Evolutionary conservation across 75 land plant species (phyloP), one percentile per base, ranked within the genome.

Genomic region (Selaginella tamariscina): DNA sequence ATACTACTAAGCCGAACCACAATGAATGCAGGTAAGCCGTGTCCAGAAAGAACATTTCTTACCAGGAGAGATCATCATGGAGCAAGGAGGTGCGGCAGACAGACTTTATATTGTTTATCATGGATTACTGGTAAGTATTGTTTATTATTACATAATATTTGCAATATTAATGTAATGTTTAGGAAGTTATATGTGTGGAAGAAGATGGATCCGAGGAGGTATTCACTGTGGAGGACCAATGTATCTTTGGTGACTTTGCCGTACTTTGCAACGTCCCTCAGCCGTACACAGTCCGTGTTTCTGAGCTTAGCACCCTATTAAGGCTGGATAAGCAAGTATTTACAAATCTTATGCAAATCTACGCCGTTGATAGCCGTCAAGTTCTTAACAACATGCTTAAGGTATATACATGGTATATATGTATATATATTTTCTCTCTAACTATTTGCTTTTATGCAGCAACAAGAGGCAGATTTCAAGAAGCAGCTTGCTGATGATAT

Each of bases 11-110:
- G 49, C 15, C 15, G 11, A 15, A 5, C 15, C 49, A 39, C 49
- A 5, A 39, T 15, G 5, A 15, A 39, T 15, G 49, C 76, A 86
- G 95, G 96, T 75, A 13, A 88, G 65, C 8, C 75, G 77, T 57
- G 67, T 88, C n/a, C 86, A 85, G 60, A 91, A 90, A 56, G 96
- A 90, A 55, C 83, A 83, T 69, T 90, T 90, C 59, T 83, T 87
- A 29, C 91, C 91, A 0, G 91, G 91, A 29, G 94, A 89, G 72
- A 76, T 84, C 56, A 79, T 89, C 28, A 55, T 89, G 72, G 87
- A 89, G 54, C 89, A 87, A 56, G 94, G 94, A 56, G 73, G 72
- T 77, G 85, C 82, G 0, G 73, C 80, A 1, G 91, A 89, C 68
- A 86, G 86, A 49, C 67, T 89, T 33, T 89, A 89, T 62, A 79